Evolutionary conservation across 805 yeast genomes (phyloP), one percentile per base, ranked within the genome.

Genomic region (Kodamaea neixiangensis): DNA sequence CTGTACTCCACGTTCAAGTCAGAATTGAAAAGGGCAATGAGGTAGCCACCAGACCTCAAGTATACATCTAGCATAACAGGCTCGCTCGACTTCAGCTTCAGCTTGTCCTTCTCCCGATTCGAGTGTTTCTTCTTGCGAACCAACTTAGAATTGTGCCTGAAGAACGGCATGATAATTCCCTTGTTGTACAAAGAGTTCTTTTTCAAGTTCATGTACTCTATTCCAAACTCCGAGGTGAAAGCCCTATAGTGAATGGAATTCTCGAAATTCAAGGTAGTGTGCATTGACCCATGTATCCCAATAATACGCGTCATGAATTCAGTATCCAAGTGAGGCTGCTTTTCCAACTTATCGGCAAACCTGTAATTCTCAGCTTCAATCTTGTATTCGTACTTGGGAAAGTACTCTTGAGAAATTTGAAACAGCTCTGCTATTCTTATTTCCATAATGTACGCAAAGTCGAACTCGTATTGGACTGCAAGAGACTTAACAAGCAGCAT

Each of bases 151-250:
- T 68, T 65, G 33, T 68, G 65, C 49, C 77, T 69, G 59, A 64
- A 75, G 55, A 83, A 78, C 0, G 86, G 83, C 76, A 82, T 74
- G 17, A 80, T 67, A 2, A 79, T 53, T 0, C 87, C 88, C 25
- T 76, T 66, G 45, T 68, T 77, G 52, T 71, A 79, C 44, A 61
- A 62, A 5, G 75, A 62, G 21, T 55, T 49, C 33, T 50, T 45
- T 14, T 65, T 67, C 1, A 63, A 55, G 43, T 71, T 66, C 31
- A 63, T 66, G 58, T 78, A 78, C 11, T 64, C 64, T 3, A 79
- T 58, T 1, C 88, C 88, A 65, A 75, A 76, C 46, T 81, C 83
- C 1, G 85, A 77, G 14, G 67, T 66, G 56, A 81, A 75, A 0
- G 80, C 75, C 31, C 67, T 66, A 46, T 69, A 71, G 60, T 79